Conservation (phyloP, 768 basidiomycete species). For the Rhizopogon rudus region DNA sequence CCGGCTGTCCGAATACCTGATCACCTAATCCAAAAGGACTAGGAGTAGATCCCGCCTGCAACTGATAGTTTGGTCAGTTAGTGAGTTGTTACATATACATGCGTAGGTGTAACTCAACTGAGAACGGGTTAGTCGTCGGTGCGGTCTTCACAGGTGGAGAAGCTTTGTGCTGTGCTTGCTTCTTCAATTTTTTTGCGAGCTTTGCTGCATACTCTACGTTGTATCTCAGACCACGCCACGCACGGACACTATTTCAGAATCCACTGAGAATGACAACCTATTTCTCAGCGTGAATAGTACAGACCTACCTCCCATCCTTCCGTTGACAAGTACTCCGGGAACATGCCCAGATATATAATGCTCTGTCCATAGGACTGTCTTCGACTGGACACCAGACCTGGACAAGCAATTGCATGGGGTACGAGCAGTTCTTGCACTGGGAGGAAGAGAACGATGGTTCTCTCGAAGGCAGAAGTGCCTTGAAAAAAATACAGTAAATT, state of each 20-base stretch:
- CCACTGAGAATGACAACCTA: conserved; percentile 11
- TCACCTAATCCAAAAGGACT: conserved; percentile 54
- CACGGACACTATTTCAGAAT: conserved; percentile 54
- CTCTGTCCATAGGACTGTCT: conserved; percentile 78
- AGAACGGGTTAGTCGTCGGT: conserved; percentile 61
- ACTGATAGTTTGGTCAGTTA: conserved; percentile 7
- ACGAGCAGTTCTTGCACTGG: conserved; percentile 64
- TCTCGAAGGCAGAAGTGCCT: conserved; percentile 69
- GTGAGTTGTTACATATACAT: conserved; percentile 1
- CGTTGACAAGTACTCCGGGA: conserved; percentile 64
- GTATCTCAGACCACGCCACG: conserved; percentile 71
- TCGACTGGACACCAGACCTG: conserved; percentile 93
- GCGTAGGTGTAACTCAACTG: conserved; percentile 36
- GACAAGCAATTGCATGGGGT: conserved; percentile 75
- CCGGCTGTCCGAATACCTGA: conserved; percentile 54
- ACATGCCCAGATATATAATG: conserved; percentile 84
- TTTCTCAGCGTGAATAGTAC: neutral
- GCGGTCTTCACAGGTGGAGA: conserved; percentile 28
- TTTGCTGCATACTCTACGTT: conserved; percentile 75
- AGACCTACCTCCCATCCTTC: conserved; percentile 71
- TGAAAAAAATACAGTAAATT: conserved; percentile 36
- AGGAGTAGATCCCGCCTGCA: conserved; percentile 23
- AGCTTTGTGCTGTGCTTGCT: conserved; percentile 33
- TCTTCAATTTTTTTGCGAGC: conserved; percentile 50
- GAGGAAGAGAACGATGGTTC: conserved; percentile 62